phyloP scores from a whole-genome alignment of 345 rosid genomes.

The Gossypium anomalum region DNA sequence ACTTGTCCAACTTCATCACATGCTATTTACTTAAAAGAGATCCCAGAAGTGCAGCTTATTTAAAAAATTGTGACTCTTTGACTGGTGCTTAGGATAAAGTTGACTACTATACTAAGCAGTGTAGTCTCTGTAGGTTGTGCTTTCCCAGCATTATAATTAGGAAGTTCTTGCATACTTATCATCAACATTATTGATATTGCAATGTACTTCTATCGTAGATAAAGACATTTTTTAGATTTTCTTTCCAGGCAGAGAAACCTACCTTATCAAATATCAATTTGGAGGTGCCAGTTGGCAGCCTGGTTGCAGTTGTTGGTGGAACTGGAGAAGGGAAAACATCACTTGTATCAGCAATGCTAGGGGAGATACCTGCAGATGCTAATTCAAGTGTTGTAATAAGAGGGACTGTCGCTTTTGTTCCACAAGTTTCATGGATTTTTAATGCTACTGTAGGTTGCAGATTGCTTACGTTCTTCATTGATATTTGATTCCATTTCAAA shows the following conservation, averaged over 20 bases:
- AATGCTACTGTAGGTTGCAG: slow-evolving; percentile 77
- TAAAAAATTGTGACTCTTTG: background rate
- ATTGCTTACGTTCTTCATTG: background rate
- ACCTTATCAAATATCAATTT: slow-evolving; percentile 70
- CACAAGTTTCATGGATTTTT: slow-evolving; percentile 98
- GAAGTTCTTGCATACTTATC: background rate
- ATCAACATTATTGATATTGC: slow-evolving; percentile 4
- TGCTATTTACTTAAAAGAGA: background rate
- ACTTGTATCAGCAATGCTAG: slow-evolving; percentile 89
- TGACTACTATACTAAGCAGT: background rate
- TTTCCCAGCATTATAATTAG: slow-evolving; percentile 1
- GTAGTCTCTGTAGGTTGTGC: background rate
- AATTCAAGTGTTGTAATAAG: slow-evolving; percentile 56
- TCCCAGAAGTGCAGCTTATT: background rate
- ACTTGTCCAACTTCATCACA: background rate
- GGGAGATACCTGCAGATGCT: slow-evolving; percentile 65
- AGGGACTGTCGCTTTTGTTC: slow-evolving; percentile 91
- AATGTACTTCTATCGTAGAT: slow-evolving; percentile 5
- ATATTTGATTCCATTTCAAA: background rate
- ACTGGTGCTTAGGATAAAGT: background rate
- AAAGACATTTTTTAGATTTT: background rate
- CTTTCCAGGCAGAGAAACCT: slow-evolving; percentile 52
- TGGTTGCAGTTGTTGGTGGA: slow-evolving; percentile 88
- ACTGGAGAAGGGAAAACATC: slow-evolving; percentile 99
- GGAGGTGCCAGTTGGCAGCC: slow-evolving; percentile 69